These are phyloP conservation scores for Daldinia grandis DNA, from an alignment of 495 filamentous ascomycete genomes.

Conservation along the genomic window DNA sequence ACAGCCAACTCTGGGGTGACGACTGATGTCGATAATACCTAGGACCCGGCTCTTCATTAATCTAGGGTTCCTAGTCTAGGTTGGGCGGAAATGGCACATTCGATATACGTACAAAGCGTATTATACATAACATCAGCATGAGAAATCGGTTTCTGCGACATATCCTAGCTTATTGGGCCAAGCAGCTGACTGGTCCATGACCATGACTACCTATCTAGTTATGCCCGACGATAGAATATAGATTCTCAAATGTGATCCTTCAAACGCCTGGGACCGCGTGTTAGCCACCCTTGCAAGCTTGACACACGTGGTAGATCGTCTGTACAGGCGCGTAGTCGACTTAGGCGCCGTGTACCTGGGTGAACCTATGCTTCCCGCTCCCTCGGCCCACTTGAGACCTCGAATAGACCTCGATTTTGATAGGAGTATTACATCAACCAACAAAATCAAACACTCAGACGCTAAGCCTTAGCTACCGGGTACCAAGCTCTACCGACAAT, in stretches of 20 bases:
- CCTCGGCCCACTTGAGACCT: neutral
- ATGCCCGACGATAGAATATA: conserved; percentile 7
- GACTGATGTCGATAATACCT: conserved; percentile 2
- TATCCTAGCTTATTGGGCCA: conserved; percentile 10
- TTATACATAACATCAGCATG: conserved; percentile 2
- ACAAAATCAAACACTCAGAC: conserved; percentile 2
- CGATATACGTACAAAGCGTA: conserved; percentile 20
- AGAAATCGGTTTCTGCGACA: conserved; percentile 5
- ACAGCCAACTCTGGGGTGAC: conserved; percentile 11
- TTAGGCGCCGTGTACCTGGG: conserved; percentile 20
- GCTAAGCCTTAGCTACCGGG: conserved; percentile 12
- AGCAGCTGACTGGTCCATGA: neutral
- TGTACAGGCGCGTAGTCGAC: conserved; percentile 14
- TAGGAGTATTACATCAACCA: conserved; percentile 15
- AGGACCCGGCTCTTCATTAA: conserved; percentile 9
- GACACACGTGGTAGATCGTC: conserved; percentile 24
- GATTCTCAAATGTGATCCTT: neutral
- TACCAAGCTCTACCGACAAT: neutral
- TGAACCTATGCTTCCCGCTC: neutral
- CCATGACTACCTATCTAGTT: no score
- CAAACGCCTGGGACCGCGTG: neutral
- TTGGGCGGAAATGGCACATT: conserved; percentile 32
- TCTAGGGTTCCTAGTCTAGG: conserved; percentile 22
- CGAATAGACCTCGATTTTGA: conserved; percentile 10
- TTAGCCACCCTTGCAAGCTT: neutral